Percentiles rank a stretch among this genome's conserved stretches.
Conservation (phyloP, 768 basidiomycete species). For the Boletales sp. region DNA sequence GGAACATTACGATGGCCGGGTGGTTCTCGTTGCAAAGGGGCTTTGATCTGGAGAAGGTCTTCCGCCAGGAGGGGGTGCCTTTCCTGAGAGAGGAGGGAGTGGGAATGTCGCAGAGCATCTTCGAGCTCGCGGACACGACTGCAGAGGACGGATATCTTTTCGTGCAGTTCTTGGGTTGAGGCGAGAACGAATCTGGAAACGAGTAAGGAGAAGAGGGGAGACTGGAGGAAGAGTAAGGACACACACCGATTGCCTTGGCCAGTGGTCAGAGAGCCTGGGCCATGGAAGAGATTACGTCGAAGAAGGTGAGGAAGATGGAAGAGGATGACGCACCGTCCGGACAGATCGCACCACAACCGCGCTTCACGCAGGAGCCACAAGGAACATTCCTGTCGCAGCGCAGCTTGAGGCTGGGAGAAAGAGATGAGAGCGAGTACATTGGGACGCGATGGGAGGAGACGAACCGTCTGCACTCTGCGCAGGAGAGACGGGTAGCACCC, state of each 20-base stretch:
- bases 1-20: slow-evolving; percentile 38
- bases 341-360: slow-evolving; percentile 78
- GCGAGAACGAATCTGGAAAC: slow-evolving; percentile 67
- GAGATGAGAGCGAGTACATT: not conserved
- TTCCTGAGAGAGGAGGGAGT: slow-evolving; percentile 55
- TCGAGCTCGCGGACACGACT: slow-evolving; percentile 75
- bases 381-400: slow-evolving; percentile 72
- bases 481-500: slow-evolving; percentile 73
- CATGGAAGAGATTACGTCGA: slow-evolving; percentile 16
- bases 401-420: slow-evolving; percentile 25
- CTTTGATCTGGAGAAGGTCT: slow-evolving; percentile 72
- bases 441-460: not conserved
- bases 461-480: slow-evolving; percentile 77
- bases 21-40: slow-evolving; percentile 69
- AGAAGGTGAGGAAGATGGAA: slow-evolving; percentile 9
- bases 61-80: slow-evolving; percentile 67
- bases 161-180: slow-evolving; percentile 76
- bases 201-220: not conserved
- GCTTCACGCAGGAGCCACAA: slow-evolving; percentile 77
- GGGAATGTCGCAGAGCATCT: slow-evolving; percentile 60
- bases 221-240: not conserved
- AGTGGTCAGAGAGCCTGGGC: slow-evolving; percentile 70
- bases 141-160: slow-evolving; percentile 74
- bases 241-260: slow-evolving; percentile 76
- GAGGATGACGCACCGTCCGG: slow-evolving; percentile 58